These are phyloP conservation scores for Xylaria sp. DNA, from an alignment of 2,329 filamentous ascomycete species.

Conservation along the genomic window DNA sequence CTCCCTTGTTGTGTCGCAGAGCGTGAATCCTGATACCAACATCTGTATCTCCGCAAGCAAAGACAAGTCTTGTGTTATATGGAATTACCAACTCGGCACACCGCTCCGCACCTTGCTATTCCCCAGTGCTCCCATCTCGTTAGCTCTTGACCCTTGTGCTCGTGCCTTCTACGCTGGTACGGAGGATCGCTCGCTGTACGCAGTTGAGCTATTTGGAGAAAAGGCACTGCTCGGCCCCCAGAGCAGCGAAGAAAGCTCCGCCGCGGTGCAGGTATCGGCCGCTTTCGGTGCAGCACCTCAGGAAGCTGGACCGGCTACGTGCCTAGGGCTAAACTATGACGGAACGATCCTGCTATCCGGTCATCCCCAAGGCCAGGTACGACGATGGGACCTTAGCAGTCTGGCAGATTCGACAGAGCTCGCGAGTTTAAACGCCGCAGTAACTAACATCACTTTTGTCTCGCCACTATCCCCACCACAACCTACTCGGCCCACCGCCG, in stretches of 20 bases:
- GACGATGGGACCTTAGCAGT: conserved; percentile 82
- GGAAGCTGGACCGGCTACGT: conserved; percentile 73
- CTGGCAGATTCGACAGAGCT: conserved; percentile 74
- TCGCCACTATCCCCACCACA: conserved; percentile 65
- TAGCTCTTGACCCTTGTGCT: conserved; percentile 83
- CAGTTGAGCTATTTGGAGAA: conserved; percentile 76
- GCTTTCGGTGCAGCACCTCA: conserved; percentile 68
- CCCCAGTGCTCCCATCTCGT: conserved; percentile 75
- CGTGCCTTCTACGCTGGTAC: conserved; percentile 84
- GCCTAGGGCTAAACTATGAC: conserved; percentile 82
- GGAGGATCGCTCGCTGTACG: conserved; percentile 82
- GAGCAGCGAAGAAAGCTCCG: conserved; percentile 65
- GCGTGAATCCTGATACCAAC: conserved; percentile 74
- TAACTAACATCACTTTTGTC: conserved; percentile 84
- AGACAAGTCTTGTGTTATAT: conserved; percentile 90
- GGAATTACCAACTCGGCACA: conserved; percentile 87
- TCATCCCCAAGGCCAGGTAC: conserved; percentile 80
- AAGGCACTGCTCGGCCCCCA: conserved; percentile 66
- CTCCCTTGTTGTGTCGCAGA: conserved; percentile 71
- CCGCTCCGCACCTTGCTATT: conserved; percentile 85
- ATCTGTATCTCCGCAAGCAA: conserved; percentile 85
- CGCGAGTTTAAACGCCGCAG: conserved; percentile 79
- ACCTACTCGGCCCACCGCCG: conserved; percentile 64
- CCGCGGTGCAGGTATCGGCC: conserved; percentile 65
- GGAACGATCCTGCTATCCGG: conserved; percentile 83